phyloP scores from a whole-genome alignment of 2,329 filamentous ascomycete genomes.

The Huntiella decipiens region DNA sequence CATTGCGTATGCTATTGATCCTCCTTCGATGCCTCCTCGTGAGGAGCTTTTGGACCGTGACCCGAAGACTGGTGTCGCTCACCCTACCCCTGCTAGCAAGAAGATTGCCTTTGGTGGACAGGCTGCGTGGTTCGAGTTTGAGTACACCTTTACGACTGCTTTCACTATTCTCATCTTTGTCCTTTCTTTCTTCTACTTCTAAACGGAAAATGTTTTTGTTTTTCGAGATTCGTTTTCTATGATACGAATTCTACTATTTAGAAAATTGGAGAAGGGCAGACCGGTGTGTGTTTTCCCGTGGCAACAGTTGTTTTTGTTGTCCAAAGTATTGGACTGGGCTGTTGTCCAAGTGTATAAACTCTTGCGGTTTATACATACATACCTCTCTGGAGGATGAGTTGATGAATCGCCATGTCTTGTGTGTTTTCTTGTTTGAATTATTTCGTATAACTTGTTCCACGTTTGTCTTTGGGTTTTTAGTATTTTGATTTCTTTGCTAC shows the following conservation, averaged over 20 bases:
- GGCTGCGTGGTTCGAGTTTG: constrained; percentile 36
- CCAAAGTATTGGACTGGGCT: no score
- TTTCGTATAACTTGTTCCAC: background rate
- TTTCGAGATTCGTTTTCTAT: no score
- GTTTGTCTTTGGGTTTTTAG: background rate
- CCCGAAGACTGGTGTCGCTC: constrained; percentile 32
- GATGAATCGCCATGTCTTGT: constrained; percentile 10
- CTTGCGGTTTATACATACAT: no score
- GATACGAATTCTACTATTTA: background rate
- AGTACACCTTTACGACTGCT: constrained; percentile 30
- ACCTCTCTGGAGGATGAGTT: constrained; percentile 3
- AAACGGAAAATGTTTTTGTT: background rate
- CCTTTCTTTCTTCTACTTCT: constrained; percentile 17
- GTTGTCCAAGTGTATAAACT: no score
- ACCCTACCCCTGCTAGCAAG: constrained; percentile 31
- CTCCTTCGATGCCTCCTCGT: constrained; percentile 36
- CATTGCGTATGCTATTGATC: constrained; percentile 40
- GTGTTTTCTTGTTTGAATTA: constrained; percentile 3
- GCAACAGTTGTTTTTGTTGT: no score
- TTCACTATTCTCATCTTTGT: constrained; percentile 33
- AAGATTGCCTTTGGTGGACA: constrained; percentile 34
- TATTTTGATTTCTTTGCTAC: background rate
- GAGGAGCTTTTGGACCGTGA: constrained; percentile 37
- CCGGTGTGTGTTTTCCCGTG: no score
- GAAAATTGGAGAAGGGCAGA: background rate